Conservation (phyloP, 1,139 yeast genomes). For the Yamadazyma spencermartinsiae region DNA sequence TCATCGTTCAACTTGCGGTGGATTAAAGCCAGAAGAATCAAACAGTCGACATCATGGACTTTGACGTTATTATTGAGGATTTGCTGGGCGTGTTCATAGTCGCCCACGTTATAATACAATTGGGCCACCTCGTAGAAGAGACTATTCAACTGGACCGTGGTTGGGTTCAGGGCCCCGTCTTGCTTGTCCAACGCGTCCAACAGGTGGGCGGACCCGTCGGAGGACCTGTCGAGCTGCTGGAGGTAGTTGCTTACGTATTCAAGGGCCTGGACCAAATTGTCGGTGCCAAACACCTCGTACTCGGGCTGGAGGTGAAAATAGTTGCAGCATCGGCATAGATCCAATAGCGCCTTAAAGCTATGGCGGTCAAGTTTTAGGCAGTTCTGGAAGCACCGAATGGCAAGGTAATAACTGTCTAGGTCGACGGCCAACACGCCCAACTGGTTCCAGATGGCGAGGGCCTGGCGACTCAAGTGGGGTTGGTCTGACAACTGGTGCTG, state of each 20-base stretch:
- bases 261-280: slow-evolving; percentile 8
- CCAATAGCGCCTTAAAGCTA: slow-evolving; percentile 5
- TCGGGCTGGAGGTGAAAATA: slow-evolving; percentile 5
- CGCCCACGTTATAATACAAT: slow-evolving; percentile 1
- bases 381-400: slow-evolving; percentile 11
- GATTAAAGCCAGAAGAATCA: neutral
- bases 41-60: neutral
- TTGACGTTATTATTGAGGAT: neutral
- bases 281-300: slow-evolving; percentile 6
- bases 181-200: too few relatives aligned
- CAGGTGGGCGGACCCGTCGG: too few relatives aligned
- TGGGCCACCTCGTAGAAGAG: slow-evolving; percentile 1
- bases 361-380: slow-evolving; percentile 6
- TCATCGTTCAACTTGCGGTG: neutral
- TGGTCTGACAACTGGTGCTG: too few relatives aligned
- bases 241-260: slow-evolving; percentile 7
- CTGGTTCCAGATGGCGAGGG: slow-evolving; percentile 9
- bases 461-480: neutral
- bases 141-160: neutral
- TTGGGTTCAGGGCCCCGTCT: neutral
- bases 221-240: neutral
- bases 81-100: neutral
- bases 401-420: slow-evolving; percentile 6
- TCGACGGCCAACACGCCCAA: slow-evolving; percentile 10
- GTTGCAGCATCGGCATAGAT: slow-evolving; percentile 6